Evolutionary conservation across 257 asterid genomes (phyloP).

Genomic region (Verbena officinalis): DNA sequence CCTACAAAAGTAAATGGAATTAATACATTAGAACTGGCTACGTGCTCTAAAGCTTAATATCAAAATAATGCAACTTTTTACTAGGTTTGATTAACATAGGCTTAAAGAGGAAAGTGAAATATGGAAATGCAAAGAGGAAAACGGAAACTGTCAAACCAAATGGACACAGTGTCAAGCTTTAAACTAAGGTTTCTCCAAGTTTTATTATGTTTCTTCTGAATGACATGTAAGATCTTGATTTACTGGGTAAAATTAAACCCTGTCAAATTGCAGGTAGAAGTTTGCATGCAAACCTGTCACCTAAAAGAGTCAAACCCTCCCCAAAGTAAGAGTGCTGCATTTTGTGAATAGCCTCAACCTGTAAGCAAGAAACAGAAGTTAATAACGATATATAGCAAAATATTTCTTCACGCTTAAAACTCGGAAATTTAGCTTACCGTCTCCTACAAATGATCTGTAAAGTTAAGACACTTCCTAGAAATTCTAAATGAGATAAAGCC

Average conservation of each 20-base stretch:
- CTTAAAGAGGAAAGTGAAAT: constrained; percentile 6
- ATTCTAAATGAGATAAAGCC: neutral
- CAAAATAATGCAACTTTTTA: constrained; percentile 15
- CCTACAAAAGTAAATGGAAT: constrained; percentile 64
- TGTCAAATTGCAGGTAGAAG: neutral
- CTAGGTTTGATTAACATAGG: constrained; percentile 2
- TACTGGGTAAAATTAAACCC: constrained; percentile 11
- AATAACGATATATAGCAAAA: constrained; percentile 22
- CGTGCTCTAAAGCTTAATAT: constrained; percentile 18
- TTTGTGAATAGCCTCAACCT: constrained; percentile 66
- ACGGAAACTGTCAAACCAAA: too few relatives aligned
- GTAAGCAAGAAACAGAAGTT: constrained; percentile 29
- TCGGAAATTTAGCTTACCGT: neutral
- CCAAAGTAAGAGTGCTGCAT: constrained; percentile 70
- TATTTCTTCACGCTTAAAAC: constrained; percentile 18
- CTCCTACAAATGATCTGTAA: neutral
- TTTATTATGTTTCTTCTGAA: neutral
- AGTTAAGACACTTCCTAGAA: neutral
- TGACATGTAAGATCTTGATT: neutral
- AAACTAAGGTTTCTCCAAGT: constrained; percentile 9
- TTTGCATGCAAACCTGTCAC: constrained; percentile 63
- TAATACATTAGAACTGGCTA: constrained; percentile 31
- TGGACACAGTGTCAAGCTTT: neutral
- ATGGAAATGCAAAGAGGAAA: too few relatives aligned
- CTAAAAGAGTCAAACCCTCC: constrained; percentile 91